phyloP scores from a whole-genome alignment of 1,284 basidiomycete species.

The Thelephora terrestris region DNA sequence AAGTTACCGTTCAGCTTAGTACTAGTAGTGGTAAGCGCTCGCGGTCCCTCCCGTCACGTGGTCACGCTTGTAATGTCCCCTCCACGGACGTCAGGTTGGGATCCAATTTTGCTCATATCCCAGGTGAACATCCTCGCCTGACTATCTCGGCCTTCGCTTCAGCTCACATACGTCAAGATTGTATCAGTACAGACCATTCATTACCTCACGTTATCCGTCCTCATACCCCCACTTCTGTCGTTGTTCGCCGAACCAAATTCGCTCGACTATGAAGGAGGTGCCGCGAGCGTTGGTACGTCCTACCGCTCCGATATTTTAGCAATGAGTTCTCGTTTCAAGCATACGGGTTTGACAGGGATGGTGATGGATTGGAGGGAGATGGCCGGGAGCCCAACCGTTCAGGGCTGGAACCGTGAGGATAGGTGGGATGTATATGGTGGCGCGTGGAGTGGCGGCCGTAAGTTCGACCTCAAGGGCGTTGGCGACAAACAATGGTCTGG shows the following conservation, averaged over 20 bases:
- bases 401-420: conserved; percentile 48
- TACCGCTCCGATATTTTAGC: not conserved
- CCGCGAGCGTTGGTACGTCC: conserved; percentile 64
- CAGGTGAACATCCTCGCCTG: conserved; percentile 34
- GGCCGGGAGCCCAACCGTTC: conserved; percentile 70
- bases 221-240: conserved; percentile 74
- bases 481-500: conserved; percentile 45
- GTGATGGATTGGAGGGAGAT: conserved; percentile 97
- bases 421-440: conserved; percentile 57
- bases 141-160: not conserved
- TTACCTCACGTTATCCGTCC: conserved; percentile 78
- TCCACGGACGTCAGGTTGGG: conserved; percentile 40
- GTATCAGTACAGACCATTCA: conserved; percentile 87
- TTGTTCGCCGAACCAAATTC: conserved; percentile 67
- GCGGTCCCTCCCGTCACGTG: not conserved
- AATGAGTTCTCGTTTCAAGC: not conserved
- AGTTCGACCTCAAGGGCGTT: conserved; percentile 47
- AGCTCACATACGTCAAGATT: conserved; percentile 46
- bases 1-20: too few species aligned
- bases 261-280: conserved; percentile 78
- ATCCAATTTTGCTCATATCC: conserved; percentile 64
- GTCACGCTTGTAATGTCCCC: conserved; percentile 3
- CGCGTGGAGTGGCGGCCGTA: conserved; percentile 70
- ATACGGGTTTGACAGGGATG: conserved; percentile 44
- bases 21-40: too few species aligned